phyloP scores from a whole-genome alignment of 116 monocot species.

The Posidonia oceanica region DNA sequence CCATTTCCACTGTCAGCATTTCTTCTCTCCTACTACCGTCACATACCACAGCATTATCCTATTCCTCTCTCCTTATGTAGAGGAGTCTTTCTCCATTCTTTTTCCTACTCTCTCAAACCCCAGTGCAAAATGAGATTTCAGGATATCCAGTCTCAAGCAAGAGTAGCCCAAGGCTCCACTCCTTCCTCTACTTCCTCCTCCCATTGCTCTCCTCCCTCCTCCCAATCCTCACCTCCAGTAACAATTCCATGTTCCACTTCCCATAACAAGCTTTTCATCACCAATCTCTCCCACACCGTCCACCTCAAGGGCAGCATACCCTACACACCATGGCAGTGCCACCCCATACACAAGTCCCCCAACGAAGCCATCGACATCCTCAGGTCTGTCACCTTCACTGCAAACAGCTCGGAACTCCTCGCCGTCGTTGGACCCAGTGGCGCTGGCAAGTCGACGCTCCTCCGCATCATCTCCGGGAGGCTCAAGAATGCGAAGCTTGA shows the following conservation, averaged over 20 bases:
- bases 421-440: conserved; percentile 4
- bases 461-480: conserved; percentile 40
- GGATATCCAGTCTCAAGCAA: neutral
- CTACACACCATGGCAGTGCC: neutral
- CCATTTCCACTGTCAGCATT: neutral
- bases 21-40: neutral
- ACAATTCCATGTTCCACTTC: neutral
- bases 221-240: neutral
- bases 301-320: neutral
- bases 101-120: neutral
- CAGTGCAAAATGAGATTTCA: conserved; percentile 6
- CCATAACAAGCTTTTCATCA: conserved; percentile 13
- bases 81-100: neutral
- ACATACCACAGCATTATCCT: no score
- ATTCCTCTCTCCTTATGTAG: neutral
- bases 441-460: neutral
- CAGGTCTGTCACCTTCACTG: conserved; percentile 36
- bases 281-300: conserved; percentile 21
- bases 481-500: conserved; percentile 4
- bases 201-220: conserved; percentile 4
- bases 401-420: conserved; percentile 40
- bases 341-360: no score
- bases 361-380: neutral
- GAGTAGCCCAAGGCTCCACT: conserved; percentile 2
- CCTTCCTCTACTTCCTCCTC: conserved; percentile 2